These are phyloP conservation scores for Trichosanthes cucumerina DNA, from an alignment of 306 rosid species.

Conservation along the genomic window DNA sequence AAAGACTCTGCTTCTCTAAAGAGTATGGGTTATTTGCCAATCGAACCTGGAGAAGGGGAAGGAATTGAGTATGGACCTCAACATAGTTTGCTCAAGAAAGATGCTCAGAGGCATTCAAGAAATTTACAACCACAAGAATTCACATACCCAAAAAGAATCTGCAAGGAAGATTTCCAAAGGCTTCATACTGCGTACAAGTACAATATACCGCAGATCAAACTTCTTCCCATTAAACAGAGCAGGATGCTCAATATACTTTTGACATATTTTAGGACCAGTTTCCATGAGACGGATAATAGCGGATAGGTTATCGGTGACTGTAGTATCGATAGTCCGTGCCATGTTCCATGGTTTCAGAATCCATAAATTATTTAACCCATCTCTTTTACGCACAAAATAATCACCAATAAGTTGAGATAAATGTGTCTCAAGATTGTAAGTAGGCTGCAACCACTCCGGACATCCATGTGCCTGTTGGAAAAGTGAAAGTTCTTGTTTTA, in stretches of 20 bases:
- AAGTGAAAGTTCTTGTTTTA: not conserved
- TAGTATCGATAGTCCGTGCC: slow-evolving; percentile 95
- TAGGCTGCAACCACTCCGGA: slow-evolving; percentile 88
- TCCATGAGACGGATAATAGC: slow-evolving; percentile 86
- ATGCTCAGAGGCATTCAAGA: not conserved
- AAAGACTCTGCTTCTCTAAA: slow-evolving; percentile 61
- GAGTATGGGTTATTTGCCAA: slow-evolving; percentile 84
- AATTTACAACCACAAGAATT: not conserved
- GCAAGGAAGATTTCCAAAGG: slow-evolving; percentile 76
- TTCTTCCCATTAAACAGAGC: slow-evolving; percentile 79
- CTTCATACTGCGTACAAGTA: slow-evolving; percentile 67
- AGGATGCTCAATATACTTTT: slow-evolving; percentile 88
- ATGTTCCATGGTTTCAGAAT: slow-evolving; percentile 97
- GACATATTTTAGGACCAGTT: slow-evolving; percentile 96
- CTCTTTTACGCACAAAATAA: slow-evolving; percentile 51
- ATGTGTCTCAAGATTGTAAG: slow-evolving; percentile 82
- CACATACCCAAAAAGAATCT: slow-evolving; percentile 87
- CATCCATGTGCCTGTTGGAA: slow-evolving; percentile 67
- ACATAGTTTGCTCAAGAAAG: not conserved
- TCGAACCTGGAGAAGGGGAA: slow-evolving; percentile 50
- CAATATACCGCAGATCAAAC: slow-evolving; percentile 82
- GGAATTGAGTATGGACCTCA: not conserved
- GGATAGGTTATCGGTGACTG: slow-evolving; percentile 69
- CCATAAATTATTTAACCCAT: slow-evolving; percentile 70
- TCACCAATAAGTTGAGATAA: slow-evolving; percentile 84